Evolutionary conservation across 805 yeast species (phyloP).

Genomic region (Pichia phayaonensis): DNA sequence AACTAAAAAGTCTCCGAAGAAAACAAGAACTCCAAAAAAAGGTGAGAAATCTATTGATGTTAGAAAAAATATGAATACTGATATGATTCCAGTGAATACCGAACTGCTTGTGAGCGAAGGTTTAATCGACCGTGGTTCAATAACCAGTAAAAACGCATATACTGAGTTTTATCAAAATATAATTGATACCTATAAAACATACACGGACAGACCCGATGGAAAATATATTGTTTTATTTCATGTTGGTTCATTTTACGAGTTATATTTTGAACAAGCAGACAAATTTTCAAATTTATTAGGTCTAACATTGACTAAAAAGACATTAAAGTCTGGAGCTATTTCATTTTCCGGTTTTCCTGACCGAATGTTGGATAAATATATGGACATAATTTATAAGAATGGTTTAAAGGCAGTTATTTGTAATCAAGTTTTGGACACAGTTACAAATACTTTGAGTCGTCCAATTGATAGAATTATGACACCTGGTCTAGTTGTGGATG

Average conservation of each 20-base stretch:
- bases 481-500: conserved; percentile 90
- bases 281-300: conserved; percentile 64
- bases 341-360: conserved; percentile 94
- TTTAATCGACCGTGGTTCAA: conserved; percentile 7
- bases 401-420: conserved; percentile 72
- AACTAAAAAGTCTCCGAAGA: not conserved
- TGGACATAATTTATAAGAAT: conserved; percentile 61
- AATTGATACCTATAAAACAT: conserved; percentile 22
- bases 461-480: conserved; percentile 75
- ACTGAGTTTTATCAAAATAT: conserved; percentile 27
- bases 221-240: conserved; percentile 59
- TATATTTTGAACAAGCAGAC: conserved; percentile 85
- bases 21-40: not conserved
- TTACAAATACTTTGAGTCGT: conserved; percentile 41
- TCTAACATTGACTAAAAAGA: conserved; percentile 56
- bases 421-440: conserved; percentile 46
- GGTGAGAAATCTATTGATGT: not conserved
- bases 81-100: not conserved
- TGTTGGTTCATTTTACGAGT: conserved; percentile 81
- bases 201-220: conserved; percentile 16
- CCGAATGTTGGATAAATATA: conserved; percentile 60
- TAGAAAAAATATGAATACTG: not conserved
- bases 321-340: conserved; percentile 37
- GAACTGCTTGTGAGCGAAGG: not conserved
- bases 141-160: conserved; percentile 8